Percentiles rank a stretch among this genome's conserved stretches.
Conservation (phyloP, 345 rosid species). For the Passiflora organensis region DNA sequence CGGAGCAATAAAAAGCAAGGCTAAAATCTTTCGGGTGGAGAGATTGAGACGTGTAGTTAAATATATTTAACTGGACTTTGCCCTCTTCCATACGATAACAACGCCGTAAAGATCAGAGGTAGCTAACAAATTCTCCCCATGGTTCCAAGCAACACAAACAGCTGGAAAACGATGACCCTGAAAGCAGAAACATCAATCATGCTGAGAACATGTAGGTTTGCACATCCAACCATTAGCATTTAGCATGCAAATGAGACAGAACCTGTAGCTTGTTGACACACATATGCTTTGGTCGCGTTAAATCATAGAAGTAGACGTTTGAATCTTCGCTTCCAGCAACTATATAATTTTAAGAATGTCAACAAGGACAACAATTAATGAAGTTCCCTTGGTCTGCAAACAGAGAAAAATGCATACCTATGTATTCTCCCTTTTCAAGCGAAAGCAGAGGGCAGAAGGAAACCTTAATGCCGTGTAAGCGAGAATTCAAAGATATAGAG, state of each 20-base stretch:
- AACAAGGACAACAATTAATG: slow-evolving; percentile 13
- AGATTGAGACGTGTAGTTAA: slow-evolving; percentile 6
- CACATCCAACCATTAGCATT: neutral
- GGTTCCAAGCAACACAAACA: slow-evolving; percentile 83
- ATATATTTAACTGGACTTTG: slow-evolving; percentile 40
- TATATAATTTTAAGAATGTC: slow-evolving; percentile 18
- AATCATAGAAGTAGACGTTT: slow-evolving; percentile 83
- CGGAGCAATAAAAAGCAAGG: neutral
- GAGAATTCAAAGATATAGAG: slow-evolving; percentile 68
- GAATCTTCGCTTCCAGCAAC: slow-evolving; percentile 96
- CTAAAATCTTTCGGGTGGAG: neutral
- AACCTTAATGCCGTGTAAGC: slow-evolving; percentile 64
- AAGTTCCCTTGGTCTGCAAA: neutral
- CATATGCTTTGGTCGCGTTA: slow-evolving; percentile 78
- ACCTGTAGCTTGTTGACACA: slow-evolving; percentile 98
- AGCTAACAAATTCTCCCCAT: slow-evolving; percentile 92
- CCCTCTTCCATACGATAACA: slow-evolving; percentile 98
- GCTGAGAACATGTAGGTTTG: neutral
- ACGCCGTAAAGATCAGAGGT: slow-evolving; percentile 89
- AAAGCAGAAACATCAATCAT: slow-evolving; percentile 7
- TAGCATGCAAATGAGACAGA: neutral
- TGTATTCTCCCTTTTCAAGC: slow-evolving; percentile 85
- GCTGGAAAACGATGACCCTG: slow-evolving; percentile 97
- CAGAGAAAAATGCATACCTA: slow-evolving; percentile 41
- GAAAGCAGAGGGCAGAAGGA: slow-evolving; percentile 93